A percentile compares a stretch with the other conserved stretches of the same genome.
These are phyloP conservation scores for Suillus variegatus DNA, from an alignment of 768 basidiomycete genomes.

Conservation along the genomic window DNA sequence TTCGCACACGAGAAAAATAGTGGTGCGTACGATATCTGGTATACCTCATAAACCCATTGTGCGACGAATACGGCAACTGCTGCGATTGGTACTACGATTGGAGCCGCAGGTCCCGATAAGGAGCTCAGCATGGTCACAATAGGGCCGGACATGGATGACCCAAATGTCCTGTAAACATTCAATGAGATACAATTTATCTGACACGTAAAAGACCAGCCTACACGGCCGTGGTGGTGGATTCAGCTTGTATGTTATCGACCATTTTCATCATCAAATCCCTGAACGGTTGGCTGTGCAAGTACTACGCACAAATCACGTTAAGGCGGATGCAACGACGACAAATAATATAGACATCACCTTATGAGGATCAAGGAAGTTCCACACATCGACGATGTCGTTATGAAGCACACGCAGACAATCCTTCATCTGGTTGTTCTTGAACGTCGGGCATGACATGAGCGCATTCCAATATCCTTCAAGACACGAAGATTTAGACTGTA, in stretches of 20 bases:
- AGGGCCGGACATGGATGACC: neutral
- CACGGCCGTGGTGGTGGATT: no score
- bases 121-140: neutral
- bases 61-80: neutral
- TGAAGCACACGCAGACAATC: constrained; percentile 20
- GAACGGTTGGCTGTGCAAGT: no score
- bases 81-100: neutral
- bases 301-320: no score
- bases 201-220: no score
- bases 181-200: neutral
- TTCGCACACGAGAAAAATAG: no score
- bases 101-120: neutral
- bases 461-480: constrained; percentile 20
- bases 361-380: constrained; percentile 19
- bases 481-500: neutral
- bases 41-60: constrained; percentile 1
- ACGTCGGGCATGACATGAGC: constrained; percentile 13
- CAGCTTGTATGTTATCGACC: no score
- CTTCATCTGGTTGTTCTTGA: neutral
- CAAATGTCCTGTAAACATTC: neutral
- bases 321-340: no score
- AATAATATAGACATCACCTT: neutral
- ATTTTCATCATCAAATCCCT: no score
- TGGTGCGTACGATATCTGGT: neutral
- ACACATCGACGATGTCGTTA: constrained; percentile 17